Evolutionary conservation across 345 rosid species (phyloP).

Genomic region (Brassica incana): DNA sequence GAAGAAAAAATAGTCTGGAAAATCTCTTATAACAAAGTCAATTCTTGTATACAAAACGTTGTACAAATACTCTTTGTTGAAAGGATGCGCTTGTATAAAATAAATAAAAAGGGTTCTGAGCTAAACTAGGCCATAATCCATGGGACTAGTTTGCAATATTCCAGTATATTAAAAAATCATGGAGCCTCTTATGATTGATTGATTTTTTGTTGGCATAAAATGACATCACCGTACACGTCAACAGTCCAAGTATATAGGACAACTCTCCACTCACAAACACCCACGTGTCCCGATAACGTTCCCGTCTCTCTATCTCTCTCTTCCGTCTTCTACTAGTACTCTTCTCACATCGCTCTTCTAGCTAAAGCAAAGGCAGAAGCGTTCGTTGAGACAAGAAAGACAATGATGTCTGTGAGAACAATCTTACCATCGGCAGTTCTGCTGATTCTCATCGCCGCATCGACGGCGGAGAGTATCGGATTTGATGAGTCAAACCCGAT

Average conservation of each 20-base stretch:
- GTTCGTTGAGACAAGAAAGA: neutral
- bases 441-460: conserved; percentile 34
- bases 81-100: neutral
- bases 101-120: neutral
- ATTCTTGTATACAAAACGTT: neutral
- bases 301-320: conserved; percentile 3
- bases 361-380: conserved; percentile 3
- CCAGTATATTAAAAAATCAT: neutral
- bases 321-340: conserved; percentile 28
- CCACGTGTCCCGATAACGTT: conserved; percentile 37
- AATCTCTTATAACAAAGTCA: neutral
- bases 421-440: conserved; percentile 36
- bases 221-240: conserved; percentile 33
- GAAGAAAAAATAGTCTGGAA: neutral
- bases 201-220: conserved; percentile 4
- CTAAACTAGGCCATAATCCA: neutral
- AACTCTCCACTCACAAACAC: conserved; percentile 7
- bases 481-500: conserved; percentile 77
- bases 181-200: conserved; percentile 6
- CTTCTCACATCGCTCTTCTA: neutral
- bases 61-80: neutral
- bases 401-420: conserved; percentile 43
- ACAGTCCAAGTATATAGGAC: conserved; percentile 33
- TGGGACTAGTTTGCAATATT: neutral
- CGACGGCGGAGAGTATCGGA: conserved; percentile 10